Base-by-base conservation (phyloP, 345 rosid species). In the Gossypium arboreum region DNA sequence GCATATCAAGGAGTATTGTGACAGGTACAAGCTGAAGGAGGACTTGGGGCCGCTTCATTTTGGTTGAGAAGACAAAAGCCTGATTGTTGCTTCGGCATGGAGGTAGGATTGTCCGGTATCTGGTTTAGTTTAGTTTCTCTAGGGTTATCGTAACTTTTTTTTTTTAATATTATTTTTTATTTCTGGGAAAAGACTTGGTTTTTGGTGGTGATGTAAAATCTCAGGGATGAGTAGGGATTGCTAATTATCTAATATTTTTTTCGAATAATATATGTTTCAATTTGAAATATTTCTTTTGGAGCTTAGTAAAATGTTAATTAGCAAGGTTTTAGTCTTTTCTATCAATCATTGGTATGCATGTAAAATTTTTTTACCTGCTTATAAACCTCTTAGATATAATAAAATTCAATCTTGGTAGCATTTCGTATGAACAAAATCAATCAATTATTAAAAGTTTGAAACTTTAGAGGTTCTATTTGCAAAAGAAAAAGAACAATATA, bases 51-150 rank as follows among this genome's bases (percentile, higher is more conserved):
- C 84, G 7, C 89, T 95, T 58, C 97, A 89, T 75, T 91, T 95
- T 68, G 90, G 92, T 50, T 95, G 99, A 98, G 92, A 89, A 52
- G 97, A 88, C 58, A 94, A 87, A 84, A 88, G 88, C 84, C 85
- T 95, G 82, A 88, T 89, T n/a, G 88, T 91, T 72, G 87, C 97
- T 79, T 95, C 98, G 4, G 97, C 92, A 1, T 94, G 98, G 98
- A 90, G 83, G 79, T 90, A 81, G 82, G 12, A 62, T 55, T 13
- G 39, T 29, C 12, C 51, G 3, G 11, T 47, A 47, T 77, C 55
- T 56, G 69, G 66, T 60, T 44, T 27, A 13, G 9, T 39, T 59
- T n/a, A 20, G 15, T 12, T 39, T 5, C 3, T 47, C 47, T 8
- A 52, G 47, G 43, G 68, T 63, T 15, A 47, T 24, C 78, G 76